phyloP scores from a whole-genome alignment of 163 green algal genomes.

The Scenedesmus sp. region DNA sequence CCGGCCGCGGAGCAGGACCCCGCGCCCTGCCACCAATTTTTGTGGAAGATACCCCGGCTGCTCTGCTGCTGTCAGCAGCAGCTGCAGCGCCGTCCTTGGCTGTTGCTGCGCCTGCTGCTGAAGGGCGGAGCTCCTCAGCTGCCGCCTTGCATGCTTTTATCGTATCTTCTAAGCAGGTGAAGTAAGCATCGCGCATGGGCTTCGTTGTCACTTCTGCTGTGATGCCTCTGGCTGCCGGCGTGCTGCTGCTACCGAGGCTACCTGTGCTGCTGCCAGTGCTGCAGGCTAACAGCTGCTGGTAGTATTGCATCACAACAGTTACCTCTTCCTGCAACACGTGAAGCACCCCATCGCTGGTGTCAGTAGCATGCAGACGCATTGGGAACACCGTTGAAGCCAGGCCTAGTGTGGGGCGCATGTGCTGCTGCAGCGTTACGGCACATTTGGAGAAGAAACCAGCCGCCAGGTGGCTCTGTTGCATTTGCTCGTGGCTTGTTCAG shows the following conservation, averaged over 20 bases:
- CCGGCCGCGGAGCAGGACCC: not conserved
- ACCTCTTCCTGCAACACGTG: constrained; percentile 31
- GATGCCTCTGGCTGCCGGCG: not conserved
- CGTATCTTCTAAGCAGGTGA: constrained; percentile 40
- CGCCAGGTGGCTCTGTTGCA: no score
- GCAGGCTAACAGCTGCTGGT: constrained; percentile 37
- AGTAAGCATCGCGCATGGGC: constrained; percentile 49
- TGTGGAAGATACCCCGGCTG: not conserved
- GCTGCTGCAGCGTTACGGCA: not conserved
- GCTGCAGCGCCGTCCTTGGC: not conserved
- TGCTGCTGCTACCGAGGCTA: not conserved
- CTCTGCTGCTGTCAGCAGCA: constrained; percentile 4
- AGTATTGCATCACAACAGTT: constrained; percentile 54
- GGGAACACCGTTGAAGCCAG: not conserved
- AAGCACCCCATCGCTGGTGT: not conserved
- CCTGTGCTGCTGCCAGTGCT: not conserved
- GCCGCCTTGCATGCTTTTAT: not conserved
- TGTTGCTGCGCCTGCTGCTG: not conserved
- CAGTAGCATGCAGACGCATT: not conserved
- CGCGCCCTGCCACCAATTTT: not conserved
- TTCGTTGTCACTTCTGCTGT: constrained; percentile 21
- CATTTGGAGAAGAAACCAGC: no score
- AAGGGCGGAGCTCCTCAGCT: constrained; percentile 26
- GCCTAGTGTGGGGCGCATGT: not conserved
- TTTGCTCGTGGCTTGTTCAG: no score